phyloP scores from a whole-genome alignment of 225 moss, liverwort and hornwort genomes.

The Sphagnum contortum region DNA sequence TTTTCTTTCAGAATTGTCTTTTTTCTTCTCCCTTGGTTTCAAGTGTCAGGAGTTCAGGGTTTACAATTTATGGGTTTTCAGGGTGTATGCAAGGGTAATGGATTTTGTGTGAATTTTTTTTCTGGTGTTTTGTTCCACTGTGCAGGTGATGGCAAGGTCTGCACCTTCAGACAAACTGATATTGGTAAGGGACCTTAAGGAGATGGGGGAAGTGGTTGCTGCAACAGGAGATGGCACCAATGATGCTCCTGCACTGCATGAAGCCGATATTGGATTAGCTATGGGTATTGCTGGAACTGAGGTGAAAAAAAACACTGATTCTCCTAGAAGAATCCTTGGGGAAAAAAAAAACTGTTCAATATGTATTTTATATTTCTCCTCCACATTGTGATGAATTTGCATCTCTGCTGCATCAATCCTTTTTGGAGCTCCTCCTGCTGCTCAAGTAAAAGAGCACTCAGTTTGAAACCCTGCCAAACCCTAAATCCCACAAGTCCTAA shows the following conservation, averaged over 20 bases:
- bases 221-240: slow-evolving; percentile 20
- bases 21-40: too few species aligned
- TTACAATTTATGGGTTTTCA: neutral
- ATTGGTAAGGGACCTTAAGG: slow-evolving; percentile 7
- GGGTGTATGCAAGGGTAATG: too few species aligned
- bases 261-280: slow-evolving; percentile 16
- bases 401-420: too few species aligned
- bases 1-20: too few species aligned
- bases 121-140: neutral
- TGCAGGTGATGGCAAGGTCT: slow-evolving; percentile 16
- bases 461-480: too few species aligned
- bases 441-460: neutral
- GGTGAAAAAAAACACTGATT: neutral
- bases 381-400: too few species aligned
- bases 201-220: slow-evolving; percentile 15
- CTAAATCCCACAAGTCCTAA: too few species aligned
- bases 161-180: slow-evolving; percentile 12
- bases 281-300: slow-evolving; percentile 17
- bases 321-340: too few species aligned
- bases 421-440: neutral
- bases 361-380: neutral
- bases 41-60: too few species aligned
- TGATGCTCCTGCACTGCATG: slow-evolving; percentile 20
- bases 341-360: too few species aligned
- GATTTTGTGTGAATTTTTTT: too few species aligned